phyloP scores from a whole-genome alignment of 257 asterid species.

The Capsicum baccatum region DNA sequence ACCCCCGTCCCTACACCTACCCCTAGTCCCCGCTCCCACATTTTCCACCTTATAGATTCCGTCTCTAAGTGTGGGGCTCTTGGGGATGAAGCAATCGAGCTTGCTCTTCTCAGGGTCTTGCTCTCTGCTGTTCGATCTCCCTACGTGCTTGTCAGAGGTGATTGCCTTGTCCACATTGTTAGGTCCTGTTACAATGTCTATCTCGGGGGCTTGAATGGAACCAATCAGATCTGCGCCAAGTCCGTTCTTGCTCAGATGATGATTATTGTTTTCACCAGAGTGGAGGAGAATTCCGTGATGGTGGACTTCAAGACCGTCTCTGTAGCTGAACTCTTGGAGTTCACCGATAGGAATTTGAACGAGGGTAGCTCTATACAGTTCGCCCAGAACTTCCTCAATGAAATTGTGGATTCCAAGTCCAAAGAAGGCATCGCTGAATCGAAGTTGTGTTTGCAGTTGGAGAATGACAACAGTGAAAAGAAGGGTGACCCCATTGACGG shows the following conservation, averaged over 20 bases:
- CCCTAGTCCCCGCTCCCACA: conserved; percentile 44
- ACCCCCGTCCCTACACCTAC: conserved; percentile 24
- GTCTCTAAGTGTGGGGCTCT: conserved; percentile 77
- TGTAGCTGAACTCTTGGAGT: conserved; percentile 80
- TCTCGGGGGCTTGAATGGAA: conserved; percentile 89
- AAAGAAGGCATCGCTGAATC: conserved; percentile 62
- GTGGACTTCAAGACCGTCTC: conserved; percentile 65
- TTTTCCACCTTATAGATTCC: conserved; percentile 72
- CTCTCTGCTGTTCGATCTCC: conserved; percentile 89
- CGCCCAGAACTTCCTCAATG: conserved; percentile 77
- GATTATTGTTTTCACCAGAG: conserved; percentile 85
- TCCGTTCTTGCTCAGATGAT: conserved; percentile 96
- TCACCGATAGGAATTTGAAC: conserved; percentile 87
- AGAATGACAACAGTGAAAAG: conserved; percentile 47
- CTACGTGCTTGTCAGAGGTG: conserved; percentile 68
- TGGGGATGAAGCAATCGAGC: conserved; percentile 80
- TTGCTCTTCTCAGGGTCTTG: conserved; percentile 75
- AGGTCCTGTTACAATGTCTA: conserved; percentile 96
- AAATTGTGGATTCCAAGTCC: conserved; percentile 75
- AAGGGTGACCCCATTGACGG: conserved; percentile 42
- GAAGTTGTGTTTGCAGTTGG: conserved; percentile 43
- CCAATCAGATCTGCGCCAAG: conserved; percentile 99
- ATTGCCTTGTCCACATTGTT: conserved; percentile 77
- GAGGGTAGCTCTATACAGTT: conserved; percentile 91
- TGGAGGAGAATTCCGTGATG: conserved; percentile 66